Base-by-base conservation (phyloP, 2,329 filamentous ascomycete genomes). In the Bipolaris cookei region DNA sequence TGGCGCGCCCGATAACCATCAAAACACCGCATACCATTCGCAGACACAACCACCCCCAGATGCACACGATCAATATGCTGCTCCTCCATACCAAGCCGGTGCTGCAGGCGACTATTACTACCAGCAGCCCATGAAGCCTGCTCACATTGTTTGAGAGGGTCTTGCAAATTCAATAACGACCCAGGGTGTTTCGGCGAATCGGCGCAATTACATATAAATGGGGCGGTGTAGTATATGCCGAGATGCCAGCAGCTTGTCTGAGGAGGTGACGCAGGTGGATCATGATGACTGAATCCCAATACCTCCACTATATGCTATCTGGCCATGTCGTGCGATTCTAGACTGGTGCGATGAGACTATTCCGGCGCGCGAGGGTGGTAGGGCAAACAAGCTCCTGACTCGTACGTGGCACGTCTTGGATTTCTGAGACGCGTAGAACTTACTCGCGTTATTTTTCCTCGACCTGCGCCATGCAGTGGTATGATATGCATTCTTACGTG, bases 21-120 rank as follows among this genome's bases (percentile, higher is more conserved):
- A 70, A 30, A 60, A 59, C 20, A 72, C 69, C 34, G 65, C 65
- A 23, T 71, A 72, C 47, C 58, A 69, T 30, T 59, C 69, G n/a
- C 68, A 62, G 30, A 61, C 58, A n/a, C 37, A 48, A 14, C 47
- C 52, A 16, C 59, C 59, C 16, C 54, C 60, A 16, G 63, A 65
- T 37, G 57, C 62, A 28, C 56, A 68, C 28, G 57, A 54, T 30
- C 62, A 62, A n/a, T 62, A 65, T 16, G 50, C 64, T 30, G 50
- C 64, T n/a, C 61, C 64, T 1, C 62, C 64, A 39, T 66, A 68
- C 39, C 64, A 68, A 23, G 23, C 58, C 8, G 60, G 58, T 14
- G 58, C 66, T 16, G 63, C 65, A 42, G 47, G 42, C 2, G 67
- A 68, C n/a, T 69, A 67, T 48, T 69, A 71, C 35, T 51, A 71